Conservation (phyloP, 225 moss, liverwort and hornwort species). For the Anthoceros angustus region DNA sequence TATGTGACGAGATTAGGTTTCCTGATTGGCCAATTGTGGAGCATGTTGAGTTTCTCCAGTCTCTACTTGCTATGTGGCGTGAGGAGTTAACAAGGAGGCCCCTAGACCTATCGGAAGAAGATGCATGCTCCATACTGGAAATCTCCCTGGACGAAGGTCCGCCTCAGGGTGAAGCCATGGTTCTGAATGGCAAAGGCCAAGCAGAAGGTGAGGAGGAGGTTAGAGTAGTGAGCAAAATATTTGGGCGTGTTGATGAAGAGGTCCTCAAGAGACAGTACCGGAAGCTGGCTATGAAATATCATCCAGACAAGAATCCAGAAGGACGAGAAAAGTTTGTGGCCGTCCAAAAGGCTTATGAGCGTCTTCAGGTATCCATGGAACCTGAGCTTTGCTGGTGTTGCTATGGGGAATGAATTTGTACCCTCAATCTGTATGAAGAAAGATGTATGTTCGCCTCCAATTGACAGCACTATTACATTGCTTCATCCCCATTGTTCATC, state of each 20-base stretch:
- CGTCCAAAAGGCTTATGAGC: conserved; percentile 88
- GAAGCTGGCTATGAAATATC: conserved; percentile 84
- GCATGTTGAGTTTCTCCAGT: conserved; percentile 92
- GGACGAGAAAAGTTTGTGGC: conserved; percentile 92
- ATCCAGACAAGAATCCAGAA: conserved; percentile 86
- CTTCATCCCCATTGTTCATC: too few relatives aligned
- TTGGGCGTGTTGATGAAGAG: conserved; percentile 80
- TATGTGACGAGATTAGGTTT: conserved; percentile 81
- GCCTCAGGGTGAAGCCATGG: not conserved
- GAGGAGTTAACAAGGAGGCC: conserved; percentile 84
- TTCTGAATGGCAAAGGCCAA: conserved; percentile 10
- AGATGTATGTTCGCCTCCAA: too few relatives aligned
- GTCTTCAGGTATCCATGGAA: conserved; percentile 41
- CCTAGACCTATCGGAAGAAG: conserved; percentile 85
- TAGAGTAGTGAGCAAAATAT: conserved; percentile 38
- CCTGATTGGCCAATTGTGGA: conserved; percentile 87
- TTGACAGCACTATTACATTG: too few relatives aligned
- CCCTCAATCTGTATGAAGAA: too few relatives aligned
- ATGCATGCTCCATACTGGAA: conserved; percentile 77
- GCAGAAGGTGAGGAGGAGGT: conserved; percentile 46
- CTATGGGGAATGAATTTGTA: too few relatives aligned
- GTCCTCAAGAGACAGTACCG: conserved; percentile 83
- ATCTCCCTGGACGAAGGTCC: conserved; percentile 49
- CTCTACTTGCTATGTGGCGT: conserved; percentile 80
- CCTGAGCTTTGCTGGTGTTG: not conserved